phyloP scores from a whole-genome alignment of 345 rosid species.

The Psidium guajava region DNA sequence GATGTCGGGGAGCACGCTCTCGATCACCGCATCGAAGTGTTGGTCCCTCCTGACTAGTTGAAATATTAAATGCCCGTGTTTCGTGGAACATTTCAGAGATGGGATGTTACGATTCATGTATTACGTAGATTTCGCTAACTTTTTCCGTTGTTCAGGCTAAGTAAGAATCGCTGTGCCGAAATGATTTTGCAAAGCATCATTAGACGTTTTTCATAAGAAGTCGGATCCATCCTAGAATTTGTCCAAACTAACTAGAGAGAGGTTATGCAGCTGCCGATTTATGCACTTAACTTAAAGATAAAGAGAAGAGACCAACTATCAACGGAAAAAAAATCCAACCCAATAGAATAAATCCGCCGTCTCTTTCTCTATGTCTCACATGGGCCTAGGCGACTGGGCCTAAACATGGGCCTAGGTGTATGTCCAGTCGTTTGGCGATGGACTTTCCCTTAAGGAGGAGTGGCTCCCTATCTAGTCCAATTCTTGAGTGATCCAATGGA shows the following conservation, averaged over 20 bases:
- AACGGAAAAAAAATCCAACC: neutral
- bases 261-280: neutral
- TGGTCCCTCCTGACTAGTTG: neutral
- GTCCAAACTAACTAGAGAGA: neutral
- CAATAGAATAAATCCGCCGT: neutral
- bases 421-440: neutral
- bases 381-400: neutral
- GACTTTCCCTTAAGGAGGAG: neutral
- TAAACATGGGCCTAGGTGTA: neutral
- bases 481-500: too few species aligned
- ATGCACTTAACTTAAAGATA: neutral
- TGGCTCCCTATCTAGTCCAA: too few species aligned
- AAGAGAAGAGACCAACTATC: neutral
- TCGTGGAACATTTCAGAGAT: neutral
- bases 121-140: accelerated
- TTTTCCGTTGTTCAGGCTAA: accelerated
- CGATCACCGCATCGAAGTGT: neutral
- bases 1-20: neutral
- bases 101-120: neutral
- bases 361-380: neutral
- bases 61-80: neutral
- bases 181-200: neutral
- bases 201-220: neutral
- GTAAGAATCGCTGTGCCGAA: accelerated
- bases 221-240: neutral